A percentile compares a stretch with the other conserved stretches of the same genome.
phyloP scores from a whole-genome alignment of 23 red algal genomes.

The Gracilaria gracilis region DNA sequence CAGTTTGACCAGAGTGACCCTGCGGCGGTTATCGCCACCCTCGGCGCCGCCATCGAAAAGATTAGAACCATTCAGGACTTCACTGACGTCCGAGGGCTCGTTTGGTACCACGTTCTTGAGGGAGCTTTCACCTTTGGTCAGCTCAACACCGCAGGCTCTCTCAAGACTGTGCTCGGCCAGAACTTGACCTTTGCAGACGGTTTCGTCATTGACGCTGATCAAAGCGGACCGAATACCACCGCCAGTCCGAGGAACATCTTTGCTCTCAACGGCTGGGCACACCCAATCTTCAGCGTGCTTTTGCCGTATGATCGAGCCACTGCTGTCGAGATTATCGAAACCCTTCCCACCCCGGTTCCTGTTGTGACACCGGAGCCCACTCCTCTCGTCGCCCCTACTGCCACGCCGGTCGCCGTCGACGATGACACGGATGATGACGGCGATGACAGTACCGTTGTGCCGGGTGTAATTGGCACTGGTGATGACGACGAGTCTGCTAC shows the following conservation, averaged over 20 bases:
- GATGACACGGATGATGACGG: background rate
- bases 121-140: slow-evolving; percentile 21
- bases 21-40: background rate
- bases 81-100: background rate
- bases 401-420: background rate
- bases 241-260: slow-evolving; percentile 25
- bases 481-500: background rate
- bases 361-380: background rate
- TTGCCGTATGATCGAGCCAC: slow-evolving; percentile 33
- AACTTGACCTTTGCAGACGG: slow-evolving; percentile 35
- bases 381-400: background rate
- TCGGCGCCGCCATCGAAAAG: background rate
- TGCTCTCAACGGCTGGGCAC: slow-evolving; percentile 44
- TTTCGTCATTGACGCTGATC: slow-evolving; percentile 31
- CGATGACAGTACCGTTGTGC: background rate
- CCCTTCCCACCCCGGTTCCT: background rate
- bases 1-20: background rate
- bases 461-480: background rate
- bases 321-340: background rate
- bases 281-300: slow-evolving; percentile 31
- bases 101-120: slow-evolving; percentile 34
- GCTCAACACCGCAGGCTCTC: background rate
- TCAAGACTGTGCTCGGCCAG: background rate
- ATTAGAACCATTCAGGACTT: background rate
- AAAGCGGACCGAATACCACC: background rate